Percentiles rank a stretch among this genome's conserved stretches.
Conservation (phyloP, 106 monocot species). For the Platanthera guangdongensis region DNA sequence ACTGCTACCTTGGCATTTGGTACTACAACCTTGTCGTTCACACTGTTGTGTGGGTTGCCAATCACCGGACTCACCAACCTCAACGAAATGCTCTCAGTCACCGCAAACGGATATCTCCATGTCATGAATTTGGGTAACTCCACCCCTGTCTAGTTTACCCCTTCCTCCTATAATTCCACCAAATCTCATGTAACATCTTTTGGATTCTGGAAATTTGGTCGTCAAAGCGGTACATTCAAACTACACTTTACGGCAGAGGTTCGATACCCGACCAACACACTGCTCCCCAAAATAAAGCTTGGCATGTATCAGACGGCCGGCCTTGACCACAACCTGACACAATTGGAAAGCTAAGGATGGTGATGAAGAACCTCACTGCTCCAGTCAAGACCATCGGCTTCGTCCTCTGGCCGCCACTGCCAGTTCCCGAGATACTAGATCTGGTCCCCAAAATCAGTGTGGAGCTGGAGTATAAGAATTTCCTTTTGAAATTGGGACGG, state of each 20-base stretch:
- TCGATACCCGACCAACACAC: conserved; percentile 54
- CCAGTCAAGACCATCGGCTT: too few relatives aligned
- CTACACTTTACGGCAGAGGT: conserved; percentile 42
- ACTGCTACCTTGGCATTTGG: conserved; percentile 52
- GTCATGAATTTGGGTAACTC: conserved; percentile 12
- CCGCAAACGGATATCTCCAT: conserved; percentile 7
- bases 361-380: too few relatives aligned
- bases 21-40: conserved; percentile 15
- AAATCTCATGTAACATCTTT: conserved; percentile 15
- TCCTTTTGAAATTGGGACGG: too few relatives aligned
- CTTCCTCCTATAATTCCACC: not conserved
- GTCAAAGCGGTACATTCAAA: not conserved
- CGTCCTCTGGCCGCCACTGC: too few relatives aligned
- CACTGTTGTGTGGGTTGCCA: conserved; percentile 44
- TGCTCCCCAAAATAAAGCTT: conserved; percentile 48
- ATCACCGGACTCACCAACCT: conserved; percentile 12
- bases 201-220: conserved; percentile 43
- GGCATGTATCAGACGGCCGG: conserved; percentile 25
- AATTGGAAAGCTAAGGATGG: too few relatives aligned
- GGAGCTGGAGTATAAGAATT: too few relatives aligned
- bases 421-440: too few relatives aligned
- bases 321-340: conserved; percentile 14
- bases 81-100: conserved; percentile 7
- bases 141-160: conserved; percentile 7
- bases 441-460: too few relatives aligned